Evolutionary conservation across 78 protist genomes (phyloP), one percentile per base, ranked within the genome.

Genomic region (Dictyostelium brefeldianum): DNA sequence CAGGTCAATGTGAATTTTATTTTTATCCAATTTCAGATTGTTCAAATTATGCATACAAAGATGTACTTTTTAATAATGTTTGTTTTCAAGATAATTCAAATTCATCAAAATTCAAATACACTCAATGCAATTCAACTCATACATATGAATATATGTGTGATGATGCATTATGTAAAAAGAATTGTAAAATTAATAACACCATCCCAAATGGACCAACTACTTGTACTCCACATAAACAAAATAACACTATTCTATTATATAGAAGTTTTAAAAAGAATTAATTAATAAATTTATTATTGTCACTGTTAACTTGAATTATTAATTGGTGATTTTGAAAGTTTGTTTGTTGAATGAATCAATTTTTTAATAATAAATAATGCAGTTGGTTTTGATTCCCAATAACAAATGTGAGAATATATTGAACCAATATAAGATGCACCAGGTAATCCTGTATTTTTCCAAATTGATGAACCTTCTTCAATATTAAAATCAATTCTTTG

Each of bases 401-500:
- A 80, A 25, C 51, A 7, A 17, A 80, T 53, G 27, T 80, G 85
- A 4, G 85, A 54, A 62, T 46, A 59, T 10, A 80, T 80, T 12
- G 85, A 80, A 4, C 27, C 54, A 2, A 80, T 27, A 51, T 80
- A 80, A 17, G 25, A 25, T 10, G 74, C 48, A 31, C 56, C 46
- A 18, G 83, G 83, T 18, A 79, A 36, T 5, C 71, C 83, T n/a
- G n/a, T n/a, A 36, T 22, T 53, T 15, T 17, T 79, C 74, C 71
- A 80, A 59, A 65, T 27, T 1, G 85, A 50, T 4, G 53, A 27
- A 29, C 53, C 12, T 8, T 80, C 85, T 20, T 80, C 85, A 9
- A 80, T 50, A n/a, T 27, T 27, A 59, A 43, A 80, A 80, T 80
- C 85, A 41, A 51, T 31, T 59, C 85, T 80, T 41, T 80, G 25